Evolutionary conservation across 2,329 filamentous ascomycete genomes (phyloP).

Genomic region (Tolypocladium cylindrosporum): DNA sequence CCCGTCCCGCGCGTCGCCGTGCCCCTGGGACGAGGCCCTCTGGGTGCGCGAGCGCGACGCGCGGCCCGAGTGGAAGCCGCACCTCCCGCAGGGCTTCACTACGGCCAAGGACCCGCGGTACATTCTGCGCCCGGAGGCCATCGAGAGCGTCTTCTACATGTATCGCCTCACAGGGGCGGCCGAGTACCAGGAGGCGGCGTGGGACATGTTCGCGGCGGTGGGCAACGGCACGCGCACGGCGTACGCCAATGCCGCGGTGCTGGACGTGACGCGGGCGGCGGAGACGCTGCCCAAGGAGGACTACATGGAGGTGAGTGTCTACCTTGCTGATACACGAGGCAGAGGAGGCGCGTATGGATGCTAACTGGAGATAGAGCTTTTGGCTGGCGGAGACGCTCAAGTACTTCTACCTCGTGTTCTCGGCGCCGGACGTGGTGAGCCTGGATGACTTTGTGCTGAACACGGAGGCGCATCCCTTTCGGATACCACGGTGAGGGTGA

Average conservation of each 20-base stretch:
- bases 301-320: conserved; percentile 49
- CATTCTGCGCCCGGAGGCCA: conserved; percentile 63
- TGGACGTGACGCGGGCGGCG: conserved; percentile 38
- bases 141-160: conserved; percentile 73
- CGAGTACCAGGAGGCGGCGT: conserved; percentile 56
- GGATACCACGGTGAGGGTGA: conserved; percentile 27
- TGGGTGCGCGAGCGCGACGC: conserved; percentile 44
- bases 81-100: conserved; percentile 43
- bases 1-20: conserved; percentile 16
- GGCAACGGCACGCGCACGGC: conserved; percentile 46
- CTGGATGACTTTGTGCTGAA: conserved; percentile 29
- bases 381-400: conserved; percentile 78
- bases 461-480: conserved; percentile 45
- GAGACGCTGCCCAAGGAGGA: conserved; percentile 15
- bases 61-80: conserved; percentile 8
- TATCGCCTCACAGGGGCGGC: conserved; percentile 59
- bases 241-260: conserved; percentile 52
- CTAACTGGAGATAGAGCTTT: conserved; percentile 61
- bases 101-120: conserved; percentile 46
- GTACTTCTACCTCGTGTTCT: conserved; percentile 63
- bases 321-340: too few relatives aligned
- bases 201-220: conserved; percentile 61
- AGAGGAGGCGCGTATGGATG: conserved; percentile 24
- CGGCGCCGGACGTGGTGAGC: conserved; percentile 39
- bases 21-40: conserved; percentile 18